Conservation (phyloP, 768 basidiomycete species). For the Lactarius trivialis region DNA sequence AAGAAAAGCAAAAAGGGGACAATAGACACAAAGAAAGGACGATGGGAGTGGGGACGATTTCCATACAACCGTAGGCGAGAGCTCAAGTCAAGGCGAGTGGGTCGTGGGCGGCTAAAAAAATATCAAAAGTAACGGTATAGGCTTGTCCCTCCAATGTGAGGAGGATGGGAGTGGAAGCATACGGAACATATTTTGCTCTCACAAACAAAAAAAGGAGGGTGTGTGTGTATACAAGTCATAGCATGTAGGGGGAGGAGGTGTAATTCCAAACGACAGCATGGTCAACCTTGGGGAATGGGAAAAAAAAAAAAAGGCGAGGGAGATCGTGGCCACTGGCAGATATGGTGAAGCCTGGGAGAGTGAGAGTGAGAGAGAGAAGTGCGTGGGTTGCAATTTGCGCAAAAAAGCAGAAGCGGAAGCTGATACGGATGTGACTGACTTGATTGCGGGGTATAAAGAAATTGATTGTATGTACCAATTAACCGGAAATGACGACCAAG, state of each 20-base stretch:
- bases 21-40: background rate
- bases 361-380: background rate
- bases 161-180: background rate
- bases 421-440: constrained; percentile 24
- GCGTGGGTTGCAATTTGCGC: constrained; percentile 13
- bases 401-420: constrained; percentile 7
- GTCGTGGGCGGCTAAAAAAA: constrained; percentile 1
- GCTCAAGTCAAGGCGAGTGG: background rate
- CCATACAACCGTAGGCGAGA: background rate
- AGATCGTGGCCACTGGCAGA: background rate
- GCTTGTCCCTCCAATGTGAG: background rate
- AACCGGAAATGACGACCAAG: constrained; percentile 22
- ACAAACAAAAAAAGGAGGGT: constrained; percentile 7
- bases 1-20: constrained; percentile 2
- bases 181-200: background rate
- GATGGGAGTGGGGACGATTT: background rate
- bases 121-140: background rate
- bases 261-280: constrained; percentile 11
- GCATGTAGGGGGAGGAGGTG: background rate
- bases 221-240: constrained; percentile 8
- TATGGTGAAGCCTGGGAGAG: background rate
- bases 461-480: constrained; percentile 26
- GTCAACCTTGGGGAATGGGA: constrained; percentile 4
- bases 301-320: background rate
- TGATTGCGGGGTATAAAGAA: constrained; percentile 24